A percentile compares a stretch with the other conserved stretches of the same genome.
Conservation (phyloP, 75 land plant species). For the Chamaecyparis obtusa region DNA sequence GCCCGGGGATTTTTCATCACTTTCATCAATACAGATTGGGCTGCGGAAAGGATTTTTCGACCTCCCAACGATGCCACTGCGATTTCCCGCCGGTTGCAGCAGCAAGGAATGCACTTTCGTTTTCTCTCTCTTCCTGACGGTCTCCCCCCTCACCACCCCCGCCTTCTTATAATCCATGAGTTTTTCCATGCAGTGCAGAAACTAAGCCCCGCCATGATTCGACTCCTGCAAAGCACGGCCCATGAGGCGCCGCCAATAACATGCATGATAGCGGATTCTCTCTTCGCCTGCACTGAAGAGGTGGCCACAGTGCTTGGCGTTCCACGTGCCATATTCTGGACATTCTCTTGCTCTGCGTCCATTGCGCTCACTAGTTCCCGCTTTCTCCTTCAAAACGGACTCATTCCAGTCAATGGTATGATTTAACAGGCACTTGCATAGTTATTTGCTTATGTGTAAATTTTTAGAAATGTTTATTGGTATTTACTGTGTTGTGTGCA, state of each 20-base stretch:
- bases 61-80: background rate
- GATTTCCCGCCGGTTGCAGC: background rate
- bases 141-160: background rate
- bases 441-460: no score
- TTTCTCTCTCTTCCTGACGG: background rate
- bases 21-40: no score
- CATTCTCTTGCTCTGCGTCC: background rate
- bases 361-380: background rate
- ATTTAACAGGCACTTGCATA: background rate
- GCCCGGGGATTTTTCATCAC: no score
- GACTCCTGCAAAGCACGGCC: no score
- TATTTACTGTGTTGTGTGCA: background rate
- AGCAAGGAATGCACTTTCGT: background rate
- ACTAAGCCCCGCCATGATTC: no score
- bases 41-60: no score
- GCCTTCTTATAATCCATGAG: background rate
- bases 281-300: background rate
- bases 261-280: background rate
- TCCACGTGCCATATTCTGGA: constrained; percentile 7
- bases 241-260: background rate
- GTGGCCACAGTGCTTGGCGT: background rate
- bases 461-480: background rate
- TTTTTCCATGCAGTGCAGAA: background rate
- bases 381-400: background rate
- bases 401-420: background rate